Evolutionary conservation across 345 rosid species (phyloP).

Genomic region (Camelina laxa): DNA sequence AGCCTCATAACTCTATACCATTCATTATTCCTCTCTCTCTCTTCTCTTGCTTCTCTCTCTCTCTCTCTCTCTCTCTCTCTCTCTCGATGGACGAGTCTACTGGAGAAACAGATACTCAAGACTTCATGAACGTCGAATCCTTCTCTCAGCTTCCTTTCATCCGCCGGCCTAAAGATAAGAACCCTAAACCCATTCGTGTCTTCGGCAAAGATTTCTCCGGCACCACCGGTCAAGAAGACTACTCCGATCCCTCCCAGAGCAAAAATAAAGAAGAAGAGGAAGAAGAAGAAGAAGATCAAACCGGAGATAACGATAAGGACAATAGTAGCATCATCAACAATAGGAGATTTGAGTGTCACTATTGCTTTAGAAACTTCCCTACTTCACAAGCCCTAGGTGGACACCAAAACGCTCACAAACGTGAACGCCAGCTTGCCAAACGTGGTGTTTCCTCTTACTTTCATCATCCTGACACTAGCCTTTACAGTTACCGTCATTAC

Average conservation of each 20-base stretch:
- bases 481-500: conserved; percentile 33
- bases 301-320: conserved; percentile 18
- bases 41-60: conserved; percentile 14
- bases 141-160: conserved; percentile 75
- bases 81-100: conserved; percentile 39
- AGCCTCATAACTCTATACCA: conserved; percentile 24
- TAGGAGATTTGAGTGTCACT: conserved; percentile 55
- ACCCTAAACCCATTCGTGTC: conserved; percentile 57
- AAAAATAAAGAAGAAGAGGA: conserved; percentile 31
- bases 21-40: conserved; percentile 2
- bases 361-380: conserved; percentile 51
- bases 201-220: conserved; percentile 53
- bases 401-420: conserved; percentile 65
- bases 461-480: conserved; percentile 35
- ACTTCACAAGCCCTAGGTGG: conserved; percentile 66
- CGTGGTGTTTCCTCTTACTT: conserved; percentile 44
- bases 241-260: conserved; percentile 16
- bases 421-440: conserved; percentile 58
- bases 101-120: conserved; percentile 44
- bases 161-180: conserved; percentile 62
- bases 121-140: conserved; percentile 70
- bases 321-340: conserved; percentile 28
- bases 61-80: conserved; percentile 9
- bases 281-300: conserved; percentile 24
- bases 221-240: conserved; percentile 27